Base-by-base conservation (phyloP, 768 basidiomycete genomes). In the Pleurotus giganteus region DNA sequence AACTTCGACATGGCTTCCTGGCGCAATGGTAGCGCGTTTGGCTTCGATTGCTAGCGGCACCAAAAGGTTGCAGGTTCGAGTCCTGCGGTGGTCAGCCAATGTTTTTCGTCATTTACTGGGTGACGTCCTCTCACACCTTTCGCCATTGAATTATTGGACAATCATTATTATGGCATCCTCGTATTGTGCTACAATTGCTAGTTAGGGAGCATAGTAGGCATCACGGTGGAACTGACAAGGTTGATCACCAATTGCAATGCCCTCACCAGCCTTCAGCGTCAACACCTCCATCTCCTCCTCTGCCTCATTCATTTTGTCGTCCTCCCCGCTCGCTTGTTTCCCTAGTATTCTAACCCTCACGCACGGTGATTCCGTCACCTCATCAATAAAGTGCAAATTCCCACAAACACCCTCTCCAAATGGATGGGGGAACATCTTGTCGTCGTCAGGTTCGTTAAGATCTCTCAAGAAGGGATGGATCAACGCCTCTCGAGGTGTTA, bases 41-140 rank as follows among this genome's bases (percentile, higher is more conserved):
- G 88, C 88, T 90, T 90, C 88, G 87, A 58, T 55, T 63, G 84
- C 83, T 76, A 60, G 74, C 71, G 83, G 74, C 59, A 91, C 88
- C 89, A 89, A 89, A 87, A 90, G 89, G 89, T 86, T 91, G 89
- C 88, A 91, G 89, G 89, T 91, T 91, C 89, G 88, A 91, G 87
- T 88, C 89, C 89, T 89, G 89, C 87, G 85, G 87, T 87, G 85
- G 83, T 89, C 88, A 41, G 39, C n/a, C 39, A 15, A 7, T 19
- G 12, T n/a, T 41, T 41, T 41, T 41, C 7, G 39, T 7, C 19
- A 7, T 41, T 12, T 41, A 15, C 19, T 19, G 1, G 7, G 12
- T 19, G 9, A 17, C 19, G 9, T 41, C 39, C 19, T n/a, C n/a
- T n/a, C n/a, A n/a, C n/a, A n/a, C n/a, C n/a, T n/a, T n/a, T n/a